phyloP scores from a whole-genome alignment of 768 basidiomycete genomes.

The Boletus bicolor region DNA sequence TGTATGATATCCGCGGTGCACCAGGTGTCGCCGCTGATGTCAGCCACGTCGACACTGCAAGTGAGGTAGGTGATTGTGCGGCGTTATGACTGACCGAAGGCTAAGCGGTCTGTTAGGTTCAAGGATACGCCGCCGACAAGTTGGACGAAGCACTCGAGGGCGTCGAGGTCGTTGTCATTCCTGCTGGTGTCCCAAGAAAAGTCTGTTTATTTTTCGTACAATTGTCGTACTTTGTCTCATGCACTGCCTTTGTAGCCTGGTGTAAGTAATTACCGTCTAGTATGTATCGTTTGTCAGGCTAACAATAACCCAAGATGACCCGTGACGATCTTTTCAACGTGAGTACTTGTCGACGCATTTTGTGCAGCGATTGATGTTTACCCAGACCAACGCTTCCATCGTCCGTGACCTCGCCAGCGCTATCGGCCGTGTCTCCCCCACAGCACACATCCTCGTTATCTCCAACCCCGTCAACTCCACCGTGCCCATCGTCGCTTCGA shows the following conservation, averaged over 20 bases:
- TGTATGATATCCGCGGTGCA: constrained; percentile 38
- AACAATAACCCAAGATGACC: constrained; percentile 68
- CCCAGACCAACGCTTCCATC: constrained; percentile 93
- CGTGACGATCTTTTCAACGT: constrained; percentile 97
- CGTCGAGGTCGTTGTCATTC: constrained; percentile 91
- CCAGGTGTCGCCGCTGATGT: constrained; percentile 95
- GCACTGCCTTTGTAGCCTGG: constrained; percentile 57
- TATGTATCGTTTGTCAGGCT: constrained; percentile 16
- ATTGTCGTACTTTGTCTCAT: constrained; percentile 20
- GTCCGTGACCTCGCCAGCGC: constrained; percentile 93
- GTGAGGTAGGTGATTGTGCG: constrained; percentile 56
- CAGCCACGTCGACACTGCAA: constrained; percentile 87
- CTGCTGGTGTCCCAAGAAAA: constrained; percentile 99
- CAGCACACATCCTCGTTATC: constrained; percentile 94
- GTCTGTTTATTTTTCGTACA: constrained; percentile 39
- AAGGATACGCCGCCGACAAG: constrained; percentile 79
- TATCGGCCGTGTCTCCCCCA: constrained; percentile 79
- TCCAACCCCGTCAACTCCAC: constrained; percentile 99
- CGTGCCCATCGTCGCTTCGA: constrained; percentile 93
- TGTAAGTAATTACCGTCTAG: constrained; percentile 47
- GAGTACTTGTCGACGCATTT: constrained; percentile 30
- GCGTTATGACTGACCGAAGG: not conserved
- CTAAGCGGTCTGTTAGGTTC: constrained; percentile 49
- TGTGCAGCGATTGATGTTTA: not conserved
- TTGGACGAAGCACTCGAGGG: constrained; percentile 88